Base-by-base conservation (phyloP, 2,329 filamentous ascomycete genomes). In the Diaporthe australafricana region DNA sequence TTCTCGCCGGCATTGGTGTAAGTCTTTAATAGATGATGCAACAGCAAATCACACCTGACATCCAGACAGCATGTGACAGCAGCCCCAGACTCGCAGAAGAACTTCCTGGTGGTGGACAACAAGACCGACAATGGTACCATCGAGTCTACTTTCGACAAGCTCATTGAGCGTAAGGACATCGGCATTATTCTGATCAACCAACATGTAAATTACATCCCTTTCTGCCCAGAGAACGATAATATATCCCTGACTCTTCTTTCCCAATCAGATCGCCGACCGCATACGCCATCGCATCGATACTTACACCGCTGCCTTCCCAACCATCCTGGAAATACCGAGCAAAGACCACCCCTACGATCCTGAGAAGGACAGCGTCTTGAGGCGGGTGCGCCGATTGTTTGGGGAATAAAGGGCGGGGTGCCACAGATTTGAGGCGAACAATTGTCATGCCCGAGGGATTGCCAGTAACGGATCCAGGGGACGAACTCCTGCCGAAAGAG, bases 301-400 rank as follows among this genome's bases (percentile, higher is more conserved):
- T 47, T 98, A 97, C 84, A 96, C 94, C 25, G 94, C 96, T 63
- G 95, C 96, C 5, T 99, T 99, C 84, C 96, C 96, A n/a, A 92
- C 95, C 27, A 89, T 99, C 69, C 90, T 99, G 71, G 96, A 99
- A 83, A 98, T 99, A 73, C 96, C 96, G 30, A 97, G 94, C 85
- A 99, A 99, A 87, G 96, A 99, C 82, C 96, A 99, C 82, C 96
- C 96, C 2, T 99, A 99, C 80, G 96, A 99, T 78, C 96, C 96
- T 0, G 96, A 99, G 84, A 99, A 99, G 87, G 96, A 99, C 83
- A 98, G 96, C 80, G 96, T 99, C 53, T 83, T 99, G 84, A 93
- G 95, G 84, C 89, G 96, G 76, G 96, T 99, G 56, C 85, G 88
- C 74, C 85, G 88, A 72, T 75, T 90, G 70, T 92, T 92, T 84